These are phyloP conservation scores for Malassezia arunalokei DNA, from an alignment of 1,284 basidiomycete genomes.

Conservation along the genomic window DNA sequence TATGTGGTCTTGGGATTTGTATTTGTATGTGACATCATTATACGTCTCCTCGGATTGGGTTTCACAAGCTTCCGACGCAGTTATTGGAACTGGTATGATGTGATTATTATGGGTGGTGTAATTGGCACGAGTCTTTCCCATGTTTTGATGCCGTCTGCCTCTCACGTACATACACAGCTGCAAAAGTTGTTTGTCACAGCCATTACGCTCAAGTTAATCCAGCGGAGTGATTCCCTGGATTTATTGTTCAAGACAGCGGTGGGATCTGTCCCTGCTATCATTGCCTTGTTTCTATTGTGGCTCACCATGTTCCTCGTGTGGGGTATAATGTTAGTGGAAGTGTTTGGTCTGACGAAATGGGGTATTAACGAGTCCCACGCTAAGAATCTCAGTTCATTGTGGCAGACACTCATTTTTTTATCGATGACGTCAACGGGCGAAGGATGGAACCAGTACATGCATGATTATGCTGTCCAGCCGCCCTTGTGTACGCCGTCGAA, in stretches of 20 bases:
- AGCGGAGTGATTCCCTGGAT: conserved; percentile 75
- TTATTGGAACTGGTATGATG: conserved; percentile 75
- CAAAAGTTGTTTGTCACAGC: conserved; percentile 90
- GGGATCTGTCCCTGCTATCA: conserved; percentile 73
- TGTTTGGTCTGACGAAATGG: conserved; percentile 87
- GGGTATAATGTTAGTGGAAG: conserved; percentile 75
- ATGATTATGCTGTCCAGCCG: conserved; percentile 53
- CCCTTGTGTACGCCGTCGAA: conserved; percentile 63
- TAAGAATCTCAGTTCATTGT: conserved; percentile 71
- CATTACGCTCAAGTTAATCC: conserved; percentile 86
- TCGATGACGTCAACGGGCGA: conserved; percentile 52
- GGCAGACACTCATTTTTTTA: conserved; percentile 72
- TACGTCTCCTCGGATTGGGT: conserved; percentile 73
- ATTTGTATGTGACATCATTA: conserved; percentile 65
- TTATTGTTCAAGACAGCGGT: conserved; percentile 92
- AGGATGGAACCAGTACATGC: conserved; percentile 45
- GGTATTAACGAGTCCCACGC: conserved; percentile 58
- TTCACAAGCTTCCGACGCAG: conserved; percentile 71
- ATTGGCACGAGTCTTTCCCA: conserved; percentile 67
- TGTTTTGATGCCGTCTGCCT: conserved; percentile 13
- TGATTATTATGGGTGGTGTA: conserved; percentile 68
- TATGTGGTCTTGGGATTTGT: conserved; percentile 64
- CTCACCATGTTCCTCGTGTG: conserved; percentile 83
- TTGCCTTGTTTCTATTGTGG: conserved; percentile 79
- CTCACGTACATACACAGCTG: conserved; percentile 53